Evolutionary conservation across 768 basidiomycete species (phyloP), one percentile per base, ranked within the genome.

Genomic region (Collybia nuda): DNA sequence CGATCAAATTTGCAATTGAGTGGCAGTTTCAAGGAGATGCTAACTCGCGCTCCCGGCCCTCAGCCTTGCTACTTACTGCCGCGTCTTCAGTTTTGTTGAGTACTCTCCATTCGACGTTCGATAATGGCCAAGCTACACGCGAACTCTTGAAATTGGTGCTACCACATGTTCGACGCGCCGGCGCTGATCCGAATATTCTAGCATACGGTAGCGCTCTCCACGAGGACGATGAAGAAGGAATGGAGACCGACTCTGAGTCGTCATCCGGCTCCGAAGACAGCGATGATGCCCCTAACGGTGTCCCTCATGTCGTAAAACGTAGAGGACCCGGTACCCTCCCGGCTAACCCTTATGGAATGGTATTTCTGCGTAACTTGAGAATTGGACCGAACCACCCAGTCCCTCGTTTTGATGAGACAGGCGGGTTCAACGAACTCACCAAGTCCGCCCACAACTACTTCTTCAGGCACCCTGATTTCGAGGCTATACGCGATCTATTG

Each of bases 31-130:
- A 47, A 4, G 62, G 56, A 0, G 15, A 2, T 6, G n/a, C 43
- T 11, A 11, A 4, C 2, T 19, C 23, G 2, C 56, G 60, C 12
- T 15, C 35, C 1, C 42, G 11, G 6, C n/a, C 36, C 3, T 6
- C 15, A 2, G 60, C 61, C 6, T 51, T 68, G 6, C 44, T 62
- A 1, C 57, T 68, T 6, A 62, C 62, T 0, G 62, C 60, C 2
- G 58, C 54, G 0, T 41, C 51, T 6, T 51, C 51, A 0, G 66
- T 62, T 62, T 48, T 67, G 1, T 17, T 63, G 1, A 68, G 67
- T 38, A 43, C 55, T 1, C 55, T 68, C 2, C 64, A 67, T 49
- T 64, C 64, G 1, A 48, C 53, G 0, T 64, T 64, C 0, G 65
- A 68, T 24, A 47, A 60, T 5, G 55, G 61, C 1, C 41, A 46